A percentile compares a stretch with the other conserved stretches of the same genome.
These are phyloP conservation scores for Rhizomucor miehei DNA, from an alignment of 371 early-diverging fungal genomes.

Conservation along the genomic window DNA sequence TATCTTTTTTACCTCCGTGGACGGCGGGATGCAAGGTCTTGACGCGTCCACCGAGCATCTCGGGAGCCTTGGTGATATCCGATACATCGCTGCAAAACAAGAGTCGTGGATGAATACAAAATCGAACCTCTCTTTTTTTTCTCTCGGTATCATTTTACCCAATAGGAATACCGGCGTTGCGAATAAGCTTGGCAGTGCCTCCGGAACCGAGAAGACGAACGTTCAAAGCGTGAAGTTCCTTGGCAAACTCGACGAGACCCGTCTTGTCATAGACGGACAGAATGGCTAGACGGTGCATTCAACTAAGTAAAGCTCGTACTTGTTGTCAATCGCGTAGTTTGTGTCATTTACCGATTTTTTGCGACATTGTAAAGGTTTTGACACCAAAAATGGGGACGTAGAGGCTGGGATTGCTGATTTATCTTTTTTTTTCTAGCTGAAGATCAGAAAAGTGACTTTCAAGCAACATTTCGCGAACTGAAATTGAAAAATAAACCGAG, in stretches of 20 bases:
- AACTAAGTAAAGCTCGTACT: not conserved
- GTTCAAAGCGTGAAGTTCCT: conserved; percentile 70
- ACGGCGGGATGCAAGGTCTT: conserved; percentile 98
- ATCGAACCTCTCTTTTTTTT: conserved; percentile 6
- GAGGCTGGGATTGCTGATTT: no score
- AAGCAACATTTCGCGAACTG: no score
- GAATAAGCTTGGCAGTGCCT: conserved; percentile 90
- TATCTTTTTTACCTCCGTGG: conserved; percentile 76
- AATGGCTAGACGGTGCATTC: conserved; percentile 56
- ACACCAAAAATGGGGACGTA: no score
- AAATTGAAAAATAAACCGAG: no score
- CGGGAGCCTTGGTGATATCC: conserved; percentile 95
- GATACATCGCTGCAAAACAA: conserved; percentile 79
- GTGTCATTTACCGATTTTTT: conserved; percentile 13
- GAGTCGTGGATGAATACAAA: conserved; percentile 4
- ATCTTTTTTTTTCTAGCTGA: no score
- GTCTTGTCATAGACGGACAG: conserved; percentile 98
- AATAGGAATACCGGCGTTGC: conserved; percentile 87
- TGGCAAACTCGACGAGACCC: conserved; percentile 87
- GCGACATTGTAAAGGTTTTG: conserved; percentile 8
- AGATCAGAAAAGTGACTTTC: no score
- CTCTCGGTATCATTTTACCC: conserved; percentile 47
- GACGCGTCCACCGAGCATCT: conserved; percentile 98
- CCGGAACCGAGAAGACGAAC: conserved; percentile 92
- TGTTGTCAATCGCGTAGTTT: not conserved